These are phyloP conservation scores for Aphanomyces astaci DNA, from an alignment of 352 stramenopile genomes.

Conservation along the genomic window DNA sequence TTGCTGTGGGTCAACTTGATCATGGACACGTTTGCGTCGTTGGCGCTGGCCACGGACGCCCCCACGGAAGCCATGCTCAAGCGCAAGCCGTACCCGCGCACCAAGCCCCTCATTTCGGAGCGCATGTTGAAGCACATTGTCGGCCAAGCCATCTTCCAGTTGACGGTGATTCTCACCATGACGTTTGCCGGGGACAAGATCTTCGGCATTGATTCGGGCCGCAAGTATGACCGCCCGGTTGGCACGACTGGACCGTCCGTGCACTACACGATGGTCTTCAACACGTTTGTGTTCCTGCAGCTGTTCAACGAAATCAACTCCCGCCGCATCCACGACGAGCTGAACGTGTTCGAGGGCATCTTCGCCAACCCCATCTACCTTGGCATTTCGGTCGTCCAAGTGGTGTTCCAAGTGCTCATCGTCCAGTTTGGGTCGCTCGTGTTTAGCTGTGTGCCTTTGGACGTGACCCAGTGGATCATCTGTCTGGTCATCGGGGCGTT, in stretches of 20 bases:
- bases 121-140: slow-evolving; percentile 86
- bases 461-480: slow-evolving; percentile 37
- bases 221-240: slow-evolving; percentile 1
- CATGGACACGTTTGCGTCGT: slow-evolving; percentile 88
- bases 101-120: slow-evolving; percentile 68
- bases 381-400: slow-evolving; percentile 83
- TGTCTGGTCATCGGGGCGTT: slow-evolving; percentile 53
- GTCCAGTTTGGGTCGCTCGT: slow-evolving; percentile 87
- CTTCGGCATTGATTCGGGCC: slow-evolving; percentile 24
- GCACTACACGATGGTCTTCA: slow-evolving; percentile 81
- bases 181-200: slow-evolving; percentile 40
- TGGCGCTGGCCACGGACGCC: slow-evolving; percentile 85
- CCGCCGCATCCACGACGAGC: slow-evolving; percentile 21
- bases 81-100: slow-evolving; percentile 58
- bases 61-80: slow-evolving; percentile 63
- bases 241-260: slow-evolving; percentile 47
- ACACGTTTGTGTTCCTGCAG: slow-evolving; percentile 30
- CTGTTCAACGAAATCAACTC: slow-evolving; percentile 25
- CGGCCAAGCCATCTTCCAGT: slow-evolving; percentile 70
- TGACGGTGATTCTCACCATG: slow-evolving; percentile 59
- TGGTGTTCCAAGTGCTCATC: slow-evolving; percentile 89
- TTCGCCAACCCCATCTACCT: slow-evolving; percentile 90
- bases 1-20: slow-evolving; percentile 93
- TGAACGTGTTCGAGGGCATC: slow-evolving; percentile 72
- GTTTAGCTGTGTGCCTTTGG: slow-evolving; percentile 48